Base-by-base conservation (phyloP, 2,329 filamentous ascomycete genomes). In the Diaporthe batatas region DNA sequence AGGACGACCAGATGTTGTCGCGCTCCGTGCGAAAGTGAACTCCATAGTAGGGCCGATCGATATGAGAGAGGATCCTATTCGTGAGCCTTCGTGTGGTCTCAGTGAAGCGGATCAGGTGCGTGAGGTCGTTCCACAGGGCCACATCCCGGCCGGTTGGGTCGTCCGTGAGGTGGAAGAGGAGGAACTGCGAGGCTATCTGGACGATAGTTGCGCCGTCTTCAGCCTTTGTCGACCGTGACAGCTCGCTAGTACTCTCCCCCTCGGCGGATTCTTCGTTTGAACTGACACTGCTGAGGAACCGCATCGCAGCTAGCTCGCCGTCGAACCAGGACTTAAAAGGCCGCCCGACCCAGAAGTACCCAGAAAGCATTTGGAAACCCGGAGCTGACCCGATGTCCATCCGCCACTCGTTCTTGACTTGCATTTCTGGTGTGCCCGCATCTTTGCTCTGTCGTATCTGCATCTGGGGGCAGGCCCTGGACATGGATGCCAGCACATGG, bases 21-120 rank as follows among this genome's bases (percentile, higher is more conserved):
- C 78, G 79, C 67, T 82, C 81, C 54, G 78, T 79, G 64, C 81
- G 77, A 76, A 81, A 82, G 76, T 82, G 81, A 1, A 82, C 79
- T 54, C 80, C 80, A 34, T 80, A 80, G 72, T 77, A 82, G 21
- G 79, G 77, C 2, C 77, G 68, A 6, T 77, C 65, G 14, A 82
- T 76, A 6, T 75, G 76, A 11, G 47, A 39, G n/a, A 78, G 34
- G 6, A 82, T 67, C 36, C 73, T 69, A 51, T 76, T 59, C 4
- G 79, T 73, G 32, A 81, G 73, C n/a, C 58, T 70, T 29, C 80
- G 76, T 6, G 79, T 76, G 10, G 75, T 75, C 14, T 78, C 76
- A 39, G 74, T 77, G 75, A 81, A 82, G 21, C 81, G 78, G 51
- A 82, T 73, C 0, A 82, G 74, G 72, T 78, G 73, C 0, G 76